Conservation (phyloP, 805 yeast species). For the Cyberlindnera mrakii region DNA sequence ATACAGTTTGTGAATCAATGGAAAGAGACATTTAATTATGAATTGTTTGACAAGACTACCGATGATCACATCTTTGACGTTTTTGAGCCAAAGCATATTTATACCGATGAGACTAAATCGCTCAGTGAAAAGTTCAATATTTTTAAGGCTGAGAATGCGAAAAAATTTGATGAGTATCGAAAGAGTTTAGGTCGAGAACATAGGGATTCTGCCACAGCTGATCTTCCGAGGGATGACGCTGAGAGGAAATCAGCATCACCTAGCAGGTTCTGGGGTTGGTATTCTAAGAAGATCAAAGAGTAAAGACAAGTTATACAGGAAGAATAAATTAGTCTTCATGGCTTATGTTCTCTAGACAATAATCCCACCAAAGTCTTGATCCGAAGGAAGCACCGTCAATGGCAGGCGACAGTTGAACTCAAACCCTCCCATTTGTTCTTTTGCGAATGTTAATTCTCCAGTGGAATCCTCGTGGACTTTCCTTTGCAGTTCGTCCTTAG, state of each 20-base stretch:
- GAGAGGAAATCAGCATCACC: slow-evolving; percentile 11
- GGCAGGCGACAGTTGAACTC: slow-evolving; percentile 42
- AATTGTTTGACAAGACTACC: slow-evolving; percentile 47
- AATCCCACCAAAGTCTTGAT: slow-evolving; percentile 44
- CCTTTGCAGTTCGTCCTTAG: slow-evolving; percentile 14
- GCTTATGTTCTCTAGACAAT: slow-evolving; percentile 10
- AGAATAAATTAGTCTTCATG: background rate
- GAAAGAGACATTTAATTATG: slow-evolving; percentile 48
- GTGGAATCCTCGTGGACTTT: slow-evolving; percentile 30
- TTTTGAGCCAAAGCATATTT: slow-evolving; percentile 41
- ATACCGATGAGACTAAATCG: slow-evolving; percentile 17
- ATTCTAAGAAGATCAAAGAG: slow-evolving; percentile 5
- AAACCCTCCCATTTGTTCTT: slow-evolving; percentile 30
- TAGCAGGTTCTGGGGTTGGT: slow-evolving; percentile 18
- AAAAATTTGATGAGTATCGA: slow-evolving; percentile 19
- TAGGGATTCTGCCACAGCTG: background rate
- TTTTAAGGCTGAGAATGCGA: slow-evolving; percentile 25
- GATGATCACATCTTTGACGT: slow-evolving; percentile 68
- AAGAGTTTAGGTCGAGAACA: slow-evolving; percentile 4
- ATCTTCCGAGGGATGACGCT: background rate
- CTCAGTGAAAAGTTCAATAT: slow-evolving; percentile 25
- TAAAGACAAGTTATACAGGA: background rate
- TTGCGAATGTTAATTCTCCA: slow-evolving; percentile 29
- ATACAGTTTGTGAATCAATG: slow-evolving; percentile 43
- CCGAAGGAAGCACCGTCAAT: slow-evolving; percentile 37